Conservation (phyloP, 75 land plant species). For the Pseudotsuga menziesii region DNA sequence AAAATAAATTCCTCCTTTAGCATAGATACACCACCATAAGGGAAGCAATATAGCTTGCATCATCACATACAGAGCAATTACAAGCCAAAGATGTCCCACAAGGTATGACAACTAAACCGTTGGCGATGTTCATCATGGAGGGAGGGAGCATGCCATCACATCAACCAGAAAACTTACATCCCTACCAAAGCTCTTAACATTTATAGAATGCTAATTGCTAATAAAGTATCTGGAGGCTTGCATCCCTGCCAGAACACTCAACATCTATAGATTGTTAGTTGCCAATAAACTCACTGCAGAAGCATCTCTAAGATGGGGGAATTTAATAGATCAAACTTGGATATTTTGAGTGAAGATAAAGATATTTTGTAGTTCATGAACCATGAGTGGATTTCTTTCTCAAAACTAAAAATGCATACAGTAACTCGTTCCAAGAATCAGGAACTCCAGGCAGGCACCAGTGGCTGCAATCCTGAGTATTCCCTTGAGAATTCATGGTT, state of each 20-base stretch:
- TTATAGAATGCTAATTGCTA: no score
- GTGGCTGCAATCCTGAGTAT: constrained; percentile 71
- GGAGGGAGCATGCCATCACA: not conserved
- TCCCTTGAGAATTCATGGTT: not conserved
- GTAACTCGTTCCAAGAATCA: constrained; percentile 84
- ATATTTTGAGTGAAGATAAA: no score
- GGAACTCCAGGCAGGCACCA: constrained; percentile 92
- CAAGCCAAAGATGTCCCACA: no score
- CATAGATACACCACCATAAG: not conserved
- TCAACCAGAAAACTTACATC: not conserved
- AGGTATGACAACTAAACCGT: not conserved
- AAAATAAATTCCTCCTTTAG: no score
- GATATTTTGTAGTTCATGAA: not conserved
- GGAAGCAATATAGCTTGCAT: not conserved
- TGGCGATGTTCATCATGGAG: not conserved
- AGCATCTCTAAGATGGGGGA: no score
- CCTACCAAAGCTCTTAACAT: not conserved
- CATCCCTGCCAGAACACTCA: not conserved
- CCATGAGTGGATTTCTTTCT: not conserved
- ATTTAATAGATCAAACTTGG: no score
- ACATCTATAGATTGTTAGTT: no score
- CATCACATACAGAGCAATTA: not conserved
- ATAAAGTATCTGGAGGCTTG: not conserved
- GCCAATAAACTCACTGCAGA: not conserved
- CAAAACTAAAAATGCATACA: constrained; percentile 36